Conservation (phyloP, 768 basidiomycete species). For the Guyanaporus albipodus region DNA sequence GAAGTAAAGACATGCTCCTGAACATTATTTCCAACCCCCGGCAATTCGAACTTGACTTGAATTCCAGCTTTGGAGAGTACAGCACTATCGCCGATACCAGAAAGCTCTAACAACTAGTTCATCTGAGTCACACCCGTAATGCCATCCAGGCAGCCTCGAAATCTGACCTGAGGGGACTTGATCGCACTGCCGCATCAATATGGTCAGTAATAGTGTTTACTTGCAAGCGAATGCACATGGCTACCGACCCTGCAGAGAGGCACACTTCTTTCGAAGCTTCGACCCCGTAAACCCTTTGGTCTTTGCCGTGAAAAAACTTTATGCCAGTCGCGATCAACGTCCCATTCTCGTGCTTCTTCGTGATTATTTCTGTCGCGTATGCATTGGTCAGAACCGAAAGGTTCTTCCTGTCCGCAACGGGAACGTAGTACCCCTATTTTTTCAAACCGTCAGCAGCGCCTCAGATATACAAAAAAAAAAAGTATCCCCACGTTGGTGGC, state of each 20-base stretch:
- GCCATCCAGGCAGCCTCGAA: not conserved
- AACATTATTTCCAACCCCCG: constrained; percentile 4
- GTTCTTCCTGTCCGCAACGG: constrained; percentile 1
- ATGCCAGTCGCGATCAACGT: constrained; percentile 1
- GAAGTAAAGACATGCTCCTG: not conserved
- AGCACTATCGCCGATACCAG: not conserved
- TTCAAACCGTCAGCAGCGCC: not conserved
- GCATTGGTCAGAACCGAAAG: not conserved
- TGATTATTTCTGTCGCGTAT: not conserved
- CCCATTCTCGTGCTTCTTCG: not conserved
- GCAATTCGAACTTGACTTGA: not conserved
- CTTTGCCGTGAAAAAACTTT: not conserved
- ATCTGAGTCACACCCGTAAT: not conserved
- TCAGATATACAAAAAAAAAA: not conserved
- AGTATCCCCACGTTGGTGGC: not conserved
- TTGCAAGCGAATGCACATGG: not conserved
- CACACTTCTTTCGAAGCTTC: constrained; percentile 1
- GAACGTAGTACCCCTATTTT: not conserved
- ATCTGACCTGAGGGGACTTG: not conserved
- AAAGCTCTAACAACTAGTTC: not conserved
- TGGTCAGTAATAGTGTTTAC: not conserved
- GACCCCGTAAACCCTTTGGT: not conserved
- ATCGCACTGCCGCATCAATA: not conserved
- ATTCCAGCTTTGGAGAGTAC: not conserved
- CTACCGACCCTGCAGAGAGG: not conserved